phyloP scores from a whole-genome alignment of 805 yeast genomes.

The Metschnikowia shivogae region DNA sequence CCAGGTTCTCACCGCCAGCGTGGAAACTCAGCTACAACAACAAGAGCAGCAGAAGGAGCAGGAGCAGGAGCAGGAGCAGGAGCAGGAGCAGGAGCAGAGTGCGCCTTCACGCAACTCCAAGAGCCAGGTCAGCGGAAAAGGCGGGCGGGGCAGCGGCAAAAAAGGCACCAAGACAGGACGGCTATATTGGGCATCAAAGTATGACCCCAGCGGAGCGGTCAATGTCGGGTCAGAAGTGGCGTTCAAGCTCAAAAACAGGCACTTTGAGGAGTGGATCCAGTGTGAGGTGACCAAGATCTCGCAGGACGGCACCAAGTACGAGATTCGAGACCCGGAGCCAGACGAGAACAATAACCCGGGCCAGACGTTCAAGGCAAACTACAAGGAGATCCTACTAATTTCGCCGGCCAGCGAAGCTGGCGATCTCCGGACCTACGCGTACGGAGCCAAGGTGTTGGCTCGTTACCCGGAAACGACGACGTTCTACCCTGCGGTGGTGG shows the following conservation, averaged over 20 bases:
- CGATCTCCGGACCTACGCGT: conserved; percentile 52
- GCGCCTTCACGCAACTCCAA: conserved; percentile 5
- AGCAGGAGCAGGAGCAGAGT: conserved; percentile 9
- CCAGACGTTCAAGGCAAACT: conserved; percentile 73
- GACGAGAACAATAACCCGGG: conserved; percentile 90
- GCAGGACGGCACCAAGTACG: conserved; percentile 70
- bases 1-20: conserved; percentile 37
- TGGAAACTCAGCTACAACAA: conserved; percentile 12
- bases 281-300: conserved; percentile 79
- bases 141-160: conserved; percentile 13
- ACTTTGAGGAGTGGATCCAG: conserved; percentile 93
- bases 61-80: conserved; percentile 9
- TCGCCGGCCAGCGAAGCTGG: conserved; percentile 48
- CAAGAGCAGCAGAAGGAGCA: background rate
- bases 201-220: conserved; percentile 56
- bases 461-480: conserved; percentile 97
- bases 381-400: conserved; percentile 74
- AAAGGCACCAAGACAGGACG: conserved; percentile 35
- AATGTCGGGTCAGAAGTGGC: conserved; percentile 81
- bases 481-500: conserved; percentile 90
- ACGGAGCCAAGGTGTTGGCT: conserved; percentile 81
- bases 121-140: conserved; percentile 12
- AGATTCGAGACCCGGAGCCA: conserved; percentile 97
- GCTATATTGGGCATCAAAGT: conserved; percentile 50
- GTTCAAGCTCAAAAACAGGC: conserved; percentile 65